A percentile compares a stretch with the other conserved stretches of the same genome.
phyloP scores from a whole-genome alignment of 768 basidiomycete species.

The Mycena olivaceomarginata region DNA sequence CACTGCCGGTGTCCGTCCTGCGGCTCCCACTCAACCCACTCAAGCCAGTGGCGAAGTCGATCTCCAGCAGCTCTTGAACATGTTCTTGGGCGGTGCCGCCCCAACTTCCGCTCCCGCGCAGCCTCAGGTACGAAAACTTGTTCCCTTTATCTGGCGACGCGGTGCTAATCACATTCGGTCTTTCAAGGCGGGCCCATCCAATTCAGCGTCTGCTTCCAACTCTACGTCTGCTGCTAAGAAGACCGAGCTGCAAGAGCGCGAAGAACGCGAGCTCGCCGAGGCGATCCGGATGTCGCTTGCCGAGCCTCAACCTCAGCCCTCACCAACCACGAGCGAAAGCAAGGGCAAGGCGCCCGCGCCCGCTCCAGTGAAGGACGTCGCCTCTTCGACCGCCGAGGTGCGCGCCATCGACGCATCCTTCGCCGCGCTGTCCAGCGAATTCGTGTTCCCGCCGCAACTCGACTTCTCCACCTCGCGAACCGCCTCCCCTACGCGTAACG shows the following conservation, averaged over 20 bases:
- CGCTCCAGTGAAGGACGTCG: constrained; percentile 52
- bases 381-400: constrained; percentile 61
- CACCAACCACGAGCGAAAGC: not conserved
- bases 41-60: not conserved
- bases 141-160: not conserved
- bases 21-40: too few species aligned
- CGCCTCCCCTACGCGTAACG: constrained; percentile 44
- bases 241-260: constrained; percentile 43
- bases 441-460: constrained; percentile 61
- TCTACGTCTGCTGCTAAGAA: constrained; percentile 28
- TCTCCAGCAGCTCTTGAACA: constrained; percentile 37
- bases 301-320: constrained; percentile 23
- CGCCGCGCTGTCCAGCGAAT: constrained; percentile 52
- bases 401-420: constrained; percentile 58
- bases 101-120: not conserved
- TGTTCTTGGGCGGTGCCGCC: constrained; percentile 26
- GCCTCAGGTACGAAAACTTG: constrained; percentile 4
- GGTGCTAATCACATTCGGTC: not conserved
- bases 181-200: not conserved
- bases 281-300: constrained; percentile 60
- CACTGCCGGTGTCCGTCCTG: not conserved
- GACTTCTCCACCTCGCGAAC: constrained; percentile 64
- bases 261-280: constrained; percentile 63
- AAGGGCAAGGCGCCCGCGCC: constrained; percentile 61
- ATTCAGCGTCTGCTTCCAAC: not conserved